Evolutionary conservation across 1,284 basidiomycete genomes (phyloP).

Genomic region (Ganoderma meredithae): DNA sequence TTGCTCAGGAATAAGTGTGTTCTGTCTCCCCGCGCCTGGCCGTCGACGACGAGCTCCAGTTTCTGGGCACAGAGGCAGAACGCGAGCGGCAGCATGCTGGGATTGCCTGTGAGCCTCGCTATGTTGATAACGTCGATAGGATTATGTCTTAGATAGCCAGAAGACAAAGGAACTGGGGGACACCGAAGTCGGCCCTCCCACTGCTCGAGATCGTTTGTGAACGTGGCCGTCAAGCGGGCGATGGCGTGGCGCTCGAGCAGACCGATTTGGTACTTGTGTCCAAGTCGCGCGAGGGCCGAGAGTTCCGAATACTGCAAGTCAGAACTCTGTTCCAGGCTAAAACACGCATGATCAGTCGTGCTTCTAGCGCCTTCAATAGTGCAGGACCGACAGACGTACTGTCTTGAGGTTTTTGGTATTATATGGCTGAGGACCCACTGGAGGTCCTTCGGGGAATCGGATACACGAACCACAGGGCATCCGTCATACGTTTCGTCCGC

Average conservation of each 20-base stretch:
- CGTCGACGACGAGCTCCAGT: background rate
- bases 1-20: background rate
- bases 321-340: background rate
- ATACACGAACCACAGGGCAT: constrained; percentile 20
- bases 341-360: background rate
- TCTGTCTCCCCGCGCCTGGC: background rate
- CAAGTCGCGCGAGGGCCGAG: constrained; percentile 15
- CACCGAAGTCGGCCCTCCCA: background rate
- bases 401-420: background rate
- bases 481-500: constrained; percentile 15
- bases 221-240: background rate
- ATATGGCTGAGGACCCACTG: constrained; percentile 9
- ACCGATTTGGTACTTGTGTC: constrained; percentile 16
- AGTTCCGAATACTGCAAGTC: background rate
- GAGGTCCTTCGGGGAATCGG: constrained; percentile 18
- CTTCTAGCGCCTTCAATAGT: background rate
- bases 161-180: background rate
- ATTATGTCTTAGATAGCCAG: background rate
- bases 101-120: background rate
- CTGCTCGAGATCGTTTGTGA: background rate
- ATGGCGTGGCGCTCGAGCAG: background rate
- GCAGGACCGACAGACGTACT: background rate
- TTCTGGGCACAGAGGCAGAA: background rate
- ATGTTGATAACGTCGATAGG: background rate
- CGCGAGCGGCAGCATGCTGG: background rate